Percentiles rank a stretch among this genome's conserved stretches.
phyloP scores from a whole-genome alignment of 805 yeast genomes.

The Pichia californica region DNA sequence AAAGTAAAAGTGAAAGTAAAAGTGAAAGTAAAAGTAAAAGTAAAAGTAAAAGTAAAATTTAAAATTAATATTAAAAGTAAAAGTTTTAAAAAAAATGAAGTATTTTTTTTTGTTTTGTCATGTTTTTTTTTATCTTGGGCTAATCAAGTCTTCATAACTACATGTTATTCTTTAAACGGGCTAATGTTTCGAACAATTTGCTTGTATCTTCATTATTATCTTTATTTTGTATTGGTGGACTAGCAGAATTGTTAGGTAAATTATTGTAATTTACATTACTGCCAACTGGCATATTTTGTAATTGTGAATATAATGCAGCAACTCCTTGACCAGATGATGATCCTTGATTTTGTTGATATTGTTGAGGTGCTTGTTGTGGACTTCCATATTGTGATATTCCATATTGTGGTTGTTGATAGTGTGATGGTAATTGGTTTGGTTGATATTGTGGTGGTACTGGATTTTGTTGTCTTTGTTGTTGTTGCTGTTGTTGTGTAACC shows the following conservation, averaged over 20 bases:
- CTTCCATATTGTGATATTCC: background rate
- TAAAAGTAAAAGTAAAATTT: too few species aligned
- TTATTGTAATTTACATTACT: background rate
- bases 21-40: too few species aligned
- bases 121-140: too few species aligned
- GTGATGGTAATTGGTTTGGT: too few species aligned
- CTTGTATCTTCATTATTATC: conserved; percentile 23
- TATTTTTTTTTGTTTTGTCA: too few species aligned
- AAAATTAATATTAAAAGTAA: too few species aligned
- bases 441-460: background rate
- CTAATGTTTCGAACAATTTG: conserved; percentile 32
- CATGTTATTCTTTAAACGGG: conserved; percentile 33
- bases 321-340: conserved; percentile 2
- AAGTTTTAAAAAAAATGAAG: too few species aligned
- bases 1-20: too few species aligned
- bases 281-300: conserved; percentile 3
- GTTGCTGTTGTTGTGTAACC: conserved; percentile 20
- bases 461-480: conserved; percentile 5
- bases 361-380: background rate
- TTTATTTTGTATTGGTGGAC: background rate
- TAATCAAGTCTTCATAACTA: too few species aligned
- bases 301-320: background rate
- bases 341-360: background rate
- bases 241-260: conserved; percentile 1
- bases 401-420: too few species aligned